Evolutionary conservation across 2,329 filamentous ascomycete species (phyloP).

Genomic region (Trichoderma lentiforme): DNA sequence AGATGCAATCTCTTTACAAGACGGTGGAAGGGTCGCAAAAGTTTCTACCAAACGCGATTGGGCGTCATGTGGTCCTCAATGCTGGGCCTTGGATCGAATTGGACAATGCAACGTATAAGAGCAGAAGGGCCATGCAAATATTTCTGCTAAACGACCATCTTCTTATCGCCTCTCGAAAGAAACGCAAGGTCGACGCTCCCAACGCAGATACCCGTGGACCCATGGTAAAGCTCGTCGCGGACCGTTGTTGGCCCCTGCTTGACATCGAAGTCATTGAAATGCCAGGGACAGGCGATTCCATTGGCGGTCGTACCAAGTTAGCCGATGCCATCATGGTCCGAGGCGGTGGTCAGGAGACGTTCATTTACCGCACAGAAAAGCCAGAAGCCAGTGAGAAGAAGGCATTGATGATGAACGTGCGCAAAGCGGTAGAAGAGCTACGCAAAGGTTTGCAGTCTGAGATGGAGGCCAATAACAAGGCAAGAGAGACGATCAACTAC

Average conservation of each 20-base stretch:
- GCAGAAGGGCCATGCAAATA: slow-evolving; percentile 81
- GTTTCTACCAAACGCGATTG: slow-evolving; percentile 83
- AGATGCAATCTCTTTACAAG: slow-evolving; percentile 81
- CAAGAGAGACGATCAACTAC: slow-evolving; percentile 81
- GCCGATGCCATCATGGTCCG: slow-evolving; percentile 88
- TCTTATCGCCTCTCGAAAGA: slow-evolving; percentile 86
- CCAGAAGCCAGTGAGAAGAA: slow-evolving; percentile 75
- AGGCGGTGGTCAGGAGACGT: slow-evolving; percentile 80
- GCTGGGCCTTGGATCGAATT: slow-evolving; percentile 93
- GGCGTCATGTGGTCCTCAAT: slow-evolving; percentile 92
- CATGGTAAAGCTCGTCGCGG: slow-evolving; percentile 78
- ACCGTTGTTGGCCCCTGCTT: slow-evolving; percentile 88
- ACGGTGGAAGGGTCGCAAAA: slow-evolving; percentile 97
- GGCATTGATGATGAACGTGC: slow-evolving; percentile 79
- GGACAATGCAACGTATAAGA: slow-evolving; percentile 96
- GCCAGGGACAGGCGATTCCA: slow-evolving; percentile 61
- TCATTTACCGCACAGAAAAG: slow-evolving; percentile 90
- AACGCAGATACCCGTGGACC: slow-evolving; percentile 49
- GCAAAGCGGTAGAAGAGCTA: slow-evolving; percentile 88
- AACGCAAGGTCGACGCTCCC: slow-evolving; percentile 74
- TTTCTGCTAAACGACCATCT: slow-evolving; percentile 94
- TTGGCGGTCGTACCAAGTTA: slow-evolving; percentile 57
- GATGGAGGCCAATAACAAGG: slow-evolving; percentile 80
- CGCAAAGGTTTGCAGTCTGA: slow-evolving; percentile 82
- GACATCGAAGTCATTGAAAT: slow-evolving; percentile 93